phyloP scores from a whole-genome alignment of 2,329 filamentous ascomycete species.

The Fusarium dlaminii region DNA sequence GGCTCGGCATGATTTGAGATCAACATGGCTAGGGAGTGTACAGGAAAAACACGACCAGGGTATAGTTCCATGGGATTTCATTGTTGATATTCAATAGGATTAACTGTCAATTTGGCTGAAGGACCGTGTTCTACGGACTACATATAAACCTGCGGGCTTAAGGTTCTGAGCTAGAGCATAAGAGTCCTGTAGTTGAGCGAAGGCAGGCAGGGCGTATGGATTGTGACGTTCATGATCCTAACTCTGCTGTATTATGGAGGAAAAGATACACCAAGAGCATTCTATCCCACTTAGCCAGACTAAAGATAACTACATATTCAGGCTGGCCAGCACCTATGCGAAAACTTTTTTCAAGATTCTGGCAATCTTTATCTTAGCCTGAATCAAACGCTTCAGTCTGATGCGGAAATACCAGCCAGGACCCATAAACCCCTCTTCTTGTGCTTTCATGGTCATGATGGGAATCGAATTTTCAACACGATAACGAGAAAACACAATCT shows the following conservation, averaged over 20 bases:
- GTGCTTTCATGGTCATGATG: constrained; percentile 4
- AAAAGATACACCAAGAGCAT: not conserved
- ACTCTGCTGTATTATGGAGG: not conserved
- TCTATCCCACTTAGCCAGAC: not conserved
- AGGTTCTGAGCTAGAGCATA: not conserved
- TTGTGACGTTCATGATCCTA: not conserved
- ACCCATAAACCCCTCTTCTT: constrained; percentile 12
- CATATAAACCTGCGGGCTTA: not conserved
- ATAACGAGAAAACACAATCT: constrained; percentile 21
- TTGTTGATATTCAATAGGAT: not conserved
- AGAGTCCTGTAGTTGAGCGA: not conserved
- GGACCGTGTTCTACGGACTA: not conserved
- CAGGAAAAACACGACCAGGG: not conserved
- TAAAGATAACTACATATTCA: not conserved
- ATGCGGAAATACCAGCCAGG: constrained; percentile 2
- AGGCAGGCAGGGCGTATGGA: not conserved
- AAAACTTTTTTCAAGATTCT: not conserved
- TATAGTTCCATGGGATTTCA: not conserved
- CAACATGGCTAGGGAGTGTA: not conserved
- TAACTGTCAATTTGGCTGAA: not conserved
- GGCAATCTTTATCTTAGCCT: not conserved
- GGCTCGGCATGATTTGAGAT: not conserved
- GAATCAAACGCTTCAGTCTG: not conserved
- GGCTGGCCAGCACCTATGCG: not conserved
- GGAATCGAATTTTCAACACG: constrained; percentile 13